These are phyloP conservation scores for Hydnum rufescens DNA, from an alignment of 768 basidiomycete species.

Conservation along the genomic window DNA sequence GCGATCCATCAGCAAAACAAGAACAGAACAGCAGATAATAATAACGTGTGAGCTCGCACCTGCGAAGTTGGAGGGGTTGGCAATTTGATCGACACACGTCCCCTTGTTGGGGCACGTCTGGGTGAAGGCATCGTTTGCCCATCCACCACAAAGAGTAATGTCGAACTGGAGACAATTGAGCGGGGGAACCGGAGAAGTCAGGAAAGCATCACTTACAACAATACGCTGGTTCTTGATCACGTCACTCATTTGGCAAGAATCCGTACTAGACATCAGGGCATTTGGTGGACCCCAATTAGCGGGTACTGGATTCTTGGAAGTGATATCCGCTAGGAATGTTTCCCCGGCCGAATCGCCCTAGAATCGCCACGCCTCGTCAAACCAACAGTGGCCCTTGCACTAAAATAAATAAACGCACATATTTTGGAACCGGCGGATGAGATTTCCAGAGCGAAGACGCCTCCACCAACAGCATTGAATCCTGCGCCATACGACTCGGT, in stretches of 20 bases:
- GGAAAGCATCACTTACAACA: constrained; percentile 14
- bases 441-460: constrained; percentile 26
- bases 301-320: constrained; percentile 20
- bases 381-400: too few species aligned
- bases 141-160: constrained; percentile 27
- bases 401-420: constrained; percentile 25
- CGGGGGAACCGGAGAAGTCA: not conserved
- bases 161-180: constrained; percentile 11
- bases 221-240: constrained; percentile 23
- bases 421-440: constrained; percentile 24
- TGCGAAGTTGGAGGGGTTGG: too few species aligned
- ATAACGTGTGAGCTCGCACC: too few species aligned
- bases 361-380: not conserved
- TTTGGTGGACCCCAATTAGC: constrained; percentile 24
- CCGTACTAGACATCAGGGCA: constrained; percentile 20
- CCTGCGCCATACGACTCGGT: constrained; percentile 22
- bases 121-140: constrained; percentile 22
- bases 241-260: constrained; percentile 18
- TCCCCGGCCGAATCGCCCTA: not conserved
- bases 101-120: too few species aligned
- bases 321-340: constrained; percentile 22
- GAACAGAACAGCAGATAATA: too few species aligned
- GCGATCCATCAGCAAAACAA: too few species aligned
- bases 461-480: constrained; percentile 27
- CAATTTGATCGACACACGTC: too few species aligned